phyloP scores from a whole-genome alignment of 192 early-diverging fungal genomes.

The Coemansia sp. region DNA sequence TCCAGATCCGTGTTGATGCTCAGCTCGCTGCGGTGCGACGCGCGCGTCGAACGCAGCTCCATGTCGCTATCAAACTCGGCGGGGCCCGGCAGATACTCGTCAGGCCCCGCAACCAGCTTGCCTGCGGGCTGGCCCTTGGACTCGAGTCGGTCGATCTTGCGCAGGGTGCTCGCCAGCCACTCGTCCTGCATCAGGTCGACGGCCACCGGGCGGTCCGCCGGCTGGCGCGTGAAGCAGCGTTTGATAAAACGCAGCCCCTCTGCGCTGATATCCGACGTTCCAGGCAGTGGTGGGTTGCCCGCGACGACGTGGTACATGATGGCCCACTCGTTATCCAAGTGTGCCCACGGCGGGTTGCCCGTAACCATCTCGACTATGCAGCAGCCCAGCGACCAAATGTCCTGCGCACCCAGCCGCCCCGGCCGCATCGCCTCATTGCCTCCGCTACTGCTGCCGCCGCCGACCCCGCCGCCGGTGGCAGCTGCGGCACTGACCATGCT shows the following conservation, averaged over 20 bases:
- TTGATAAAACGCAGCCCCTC: conserved; percentile 70
- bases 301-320: conserved; percentile 88
- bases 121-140: conserved; percentile 3
- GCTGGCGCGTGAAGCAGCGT: conserved; percentile 70
- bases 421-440: conserved; percentile 23
- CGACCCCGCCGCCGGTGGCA: background rate
- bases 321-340: conserved; percentile 90
- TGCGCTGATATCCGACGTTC: conserved; percentile 56
- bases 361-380: conserved; percentile 89
- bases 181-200: conserved; percentile 64
- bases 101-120: conserved; percentile 3
- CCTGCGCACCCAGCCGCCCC: conserved; percentile 58
- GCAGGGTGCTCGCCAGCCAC: conserved; percentile 56
- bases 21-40: conserved; percentile 5
- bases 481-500: conserved; percentile 14
- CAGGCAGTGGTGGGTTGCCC: conserved; percentile 71
- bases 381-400: conserved; percentile 90
- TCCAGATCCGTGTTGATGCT: background rate
- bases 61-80: background rate
- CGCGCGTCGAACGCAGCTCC: background rate
- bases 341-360: conserved; percentile 80
- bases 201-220: conserved; percentile 65
- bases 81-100: conserved; percentile 10
- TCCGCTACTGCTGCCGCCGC: too few species aligned
- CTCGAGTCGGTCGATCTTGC: conserved; percentile 19